Evolutionary conservation across 1,284 basidiomycete species (phyloP).

Genomic region (Apiotrichum gracile): DNA sequence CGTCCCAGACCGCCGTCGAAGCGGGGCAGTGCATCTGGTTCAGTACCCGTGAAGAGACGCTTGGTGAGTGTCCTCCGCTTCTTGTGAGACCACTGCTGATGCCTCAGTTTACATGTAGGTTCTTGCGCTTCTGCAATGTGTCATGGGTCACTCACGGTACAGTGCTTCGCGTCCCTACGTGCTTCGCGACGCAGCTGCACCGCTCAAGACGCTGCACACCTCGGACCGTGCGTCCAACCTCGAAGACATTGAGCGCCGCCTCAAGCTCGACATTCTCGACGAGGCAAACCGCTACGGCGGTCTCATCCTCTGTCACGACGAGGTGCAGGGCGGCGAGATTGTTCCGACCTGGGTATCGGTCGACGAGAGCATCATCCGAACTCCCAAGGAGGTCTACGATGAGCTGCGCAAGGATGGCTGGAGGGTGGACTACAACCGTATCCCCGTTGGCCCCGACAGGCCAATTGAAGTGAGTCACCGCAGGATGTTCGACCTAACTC

Average conservation of each 20-base stretch:
- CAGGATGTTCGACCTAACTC: constrained; percentile 5
- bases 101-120: constrained; percentile 34
- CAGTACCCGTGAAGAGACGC: constrained; percentile 51
- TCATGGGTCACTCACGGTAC: constrained; percentile 47
- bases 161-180: constrained; percentile 94
- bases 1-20: background rate
- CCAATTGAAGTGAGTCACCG: constrained; percentile 62
- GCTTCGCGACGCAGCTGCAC: constrained; percentile 82
- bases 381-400: constrained; percentile 81
- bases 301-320: constrained; percentile 79
- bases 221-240: constrained; percentile 91
- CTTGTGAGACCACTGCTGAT: constrained; percentile 46
- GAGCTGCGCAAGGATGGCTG: constrained; percentile 74
- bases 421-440: constrained; percentile 80
- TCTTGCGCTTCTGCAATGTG: background rate
- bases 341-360: constrained; percentile 93
- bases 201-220: constrained; percentile 70
- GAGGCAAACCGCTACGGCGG: constrained; percentile 84
- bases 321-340: constrained; percentile 70
- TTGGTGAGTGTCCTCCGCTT: constrained; percentile 26
- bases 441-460: constrained; percentile 85
- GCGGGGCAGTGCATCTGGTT: constrained; percentile 50
- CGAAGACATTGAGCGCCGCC: constrained; percentile 84
- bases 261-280: constrained; percentile 89
- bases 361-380: constrained; percentile 75